phyloP scores from a whole-genome alignment of 768 basidiomycete species.

The Rhodotorula toruloides region DNA sequence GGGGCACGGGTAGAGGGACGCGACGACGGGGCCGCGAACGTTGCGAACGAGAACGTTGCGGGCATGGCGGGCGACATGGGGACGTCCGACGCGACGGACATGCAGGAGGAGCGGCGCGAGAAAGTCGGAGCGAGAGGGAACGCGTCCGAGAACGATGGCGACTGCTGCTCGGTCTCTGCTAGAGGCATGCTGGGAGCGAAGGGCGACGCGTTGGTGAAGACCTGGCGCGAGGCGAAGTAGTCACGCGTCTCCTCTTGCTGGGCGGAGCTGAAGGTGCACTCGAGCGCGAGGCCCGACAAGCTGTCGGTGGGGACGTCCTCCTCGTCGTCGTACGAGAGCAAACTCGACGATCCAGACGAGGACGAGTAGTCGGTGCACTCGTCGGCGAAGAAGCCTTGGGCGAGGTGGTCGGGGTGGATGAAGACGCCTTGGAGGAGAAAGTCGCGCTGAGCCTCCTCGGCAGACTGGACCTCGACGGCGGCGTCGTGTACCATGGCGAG shows the following conservation, averaged over 20 bases:
- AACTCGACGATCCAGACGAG: constrained; percentile 14
- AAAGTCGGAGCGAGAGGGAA: constrained; percentile 13
- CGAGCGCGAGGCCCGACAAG: constrained; percentile 7
- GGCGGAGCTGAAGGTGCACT: constrained; percentile 2
- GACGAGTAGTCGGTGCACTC: constrained; percentile 15
- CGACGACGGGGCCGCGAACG: not conserved
- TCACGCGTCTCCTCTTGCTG: constrained; percentile 7
- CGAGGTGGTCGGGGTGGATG: constrained; percentile 34
- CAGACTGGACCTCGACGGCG: not conserved
- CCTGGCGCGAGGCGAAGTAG: constrained; percentile 27
- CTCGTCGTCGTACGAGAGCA: constrained; percentile 18
- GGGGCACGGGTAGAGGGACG: constrained; percentile 3
- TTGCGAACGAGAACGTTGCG: constrained; percentile 25
- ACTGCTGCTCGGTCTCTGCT: constrained; percentile 10
- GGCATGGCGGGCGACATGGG: constrained; percentile 10
- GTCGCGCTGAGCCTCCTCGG: not conserved
- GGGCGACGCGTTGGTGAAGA: constrained; percentile 14
- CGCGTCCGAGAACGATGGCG: constrained; percentile 8
- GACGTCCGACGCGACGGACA: constrained; percentile 6
- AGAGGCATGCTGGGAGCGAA: too few relatives aligned
- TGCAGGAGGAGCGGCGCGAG: constrained; percentile 16
- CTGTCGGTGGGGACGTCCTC: not conserved
- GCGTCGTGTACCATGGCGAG: not conserved
- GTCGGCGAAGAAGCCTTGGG: constrained; percentile 20
- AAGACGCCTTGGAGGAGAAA: constrained; percentile 17